These are phyloP conservation scores for Neospermospora avenae DNA, from an alignment of 2,329 filamentous ascomycete genomes.

Conservation along the genomic window DNA sequence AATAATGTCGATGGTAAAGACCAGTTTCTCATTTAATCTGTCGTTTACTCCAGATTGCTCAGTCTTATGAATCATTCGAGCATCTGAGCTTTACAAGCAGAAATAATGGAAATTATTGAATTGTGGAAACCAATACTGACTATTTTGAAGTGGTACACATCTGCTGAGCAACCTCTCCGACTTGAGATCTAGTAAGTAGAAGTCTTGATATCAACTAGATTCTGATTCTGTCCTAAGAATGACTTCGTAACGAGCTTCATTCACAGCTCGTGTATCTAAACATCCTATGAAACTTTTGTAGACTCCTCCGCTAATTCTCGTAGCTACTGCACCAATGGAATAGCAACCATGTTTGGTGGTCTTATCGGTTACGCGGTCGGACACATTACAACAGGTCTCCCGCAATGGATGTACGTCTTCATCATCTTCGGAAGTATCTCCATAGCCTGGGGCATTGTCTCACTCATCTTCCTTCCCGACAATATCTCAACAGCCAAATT, in stretches of 20 bases:
- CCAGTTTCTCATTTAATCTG: no score
- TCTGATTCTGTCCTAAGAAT: no score
- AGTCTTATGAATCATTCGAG: no score
- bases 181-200: constrained; percentile 34
- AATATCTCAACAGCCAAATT: constrained; percentile 60
- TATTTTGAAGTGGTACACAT: constrained; percentile 40
- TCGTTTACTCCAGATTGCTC: no score
- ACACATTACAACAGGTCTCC: constrained; percentile 50
- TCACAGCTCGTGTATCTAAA: no score
- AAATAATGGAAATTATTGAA: no score
- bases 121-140: no score
- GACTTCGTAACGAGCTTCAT: no score
- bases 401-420: constrained; percentile 56
- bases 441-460: constrained; percentile 50
- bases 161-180: constrained; percentile 38
- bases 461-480: constrained; percentile 58
- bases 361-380: constrained; percentile 46
- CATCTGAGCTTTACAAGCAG: no score
- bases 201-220: no score
- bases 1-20: constrained; percentile 34
- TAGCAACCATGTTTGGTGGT: constrained; percentile 50
- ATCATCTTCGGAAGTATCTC: constrained; percentile 56
- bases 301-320: no score
- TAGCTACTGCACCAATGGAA: constrained; percentile 38
- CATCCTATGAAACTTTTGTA: no score